Base-by-base conservation (phyloP, 2,329 filamentous ascomycete genomes). In the Fusarium caatingaense region DNA sequence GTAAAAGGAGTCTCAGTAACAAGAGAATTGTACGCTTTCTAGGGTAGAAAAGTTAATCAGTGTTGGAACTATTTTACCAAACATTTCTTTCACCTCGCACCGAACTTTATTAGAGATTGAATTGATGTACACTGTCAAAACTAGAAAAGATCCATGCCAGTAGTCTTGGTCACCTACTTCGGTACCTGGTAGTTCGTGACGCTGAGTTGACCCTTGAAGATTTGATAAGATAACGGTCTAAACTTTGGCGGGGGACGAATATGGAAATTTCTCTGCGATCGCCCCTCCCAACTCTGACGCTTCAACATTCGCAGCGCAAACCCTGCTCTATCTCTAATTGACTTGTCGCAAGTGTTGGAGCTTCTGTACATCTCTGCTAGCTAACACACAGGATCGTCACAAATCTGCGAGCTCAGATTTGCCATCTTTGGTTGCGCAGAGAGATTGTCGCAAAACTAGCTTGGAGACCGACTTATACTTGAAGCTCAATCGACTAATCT, bases 171-270 rank as follows among this genome's bases (percentile, higher is more conserved):
- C 10, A 11, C 6, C 32, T 18, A 30, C 12, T 13, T 8, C 7
- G 28, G 28, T 15, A 30, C 28, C 28, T 28, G 13, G 13, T 32
- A 34, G 16, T 27, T 25, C n/a, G 10, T 40, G 16, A 32, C 15
- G 9, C 10, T 30, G 23, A 34, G 34, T 51, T 27, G 46, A 49
- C 37, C 42, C 42, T 49, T 23, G 42, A 57, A 32, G 42, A 21
- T 5, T 21, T 63, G 69, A 72, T 72, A 72, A 72, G 69, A 72
- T 72, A 72, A 72, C 60, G 34, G 21, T 66, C 54, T 28, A 62
- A 58, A 69, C 25, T 72, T 70, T 72, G 68, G 69, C 69, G 68
- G 68, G 68, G 69, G 61, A 72, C 69, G 55, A 71, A 25, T 42
- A 53, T 57, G 61, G 61, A 72, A 72, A 68, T 72, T 72, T 72